These are phyloP conservation scores for Trypanosoma melophagium DNA, from an alignment of 208 protist genomes.

Conservation along the genomic window DNA sequence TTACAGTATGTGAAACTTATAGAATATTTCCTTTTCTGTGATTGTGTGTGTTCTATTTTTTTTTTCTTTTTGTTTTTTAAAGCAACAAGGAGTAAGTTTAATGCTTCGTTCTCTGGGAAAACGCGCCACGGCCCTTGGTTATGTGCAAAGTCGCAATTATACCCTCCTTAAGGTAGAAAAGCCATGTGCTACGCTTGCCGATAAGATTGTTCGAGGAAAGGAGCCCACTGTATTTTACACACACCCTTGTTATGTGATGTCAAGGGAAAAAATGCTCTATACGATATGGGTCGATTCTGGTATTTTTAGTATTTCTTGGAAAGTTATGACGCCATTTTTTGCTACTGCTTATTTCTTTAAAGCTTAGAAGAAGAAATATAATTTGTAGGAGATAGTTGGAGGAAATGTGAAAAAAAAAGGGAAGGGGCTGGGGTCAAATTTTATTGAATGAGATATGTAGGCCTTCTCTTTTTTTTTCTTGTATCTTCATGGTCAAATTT, in stretches of 20 bases:
- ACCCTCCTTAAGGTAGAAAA: slow-evolving; percentile 81
- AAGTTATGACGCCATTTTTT: slow-evolving; percentile 82
- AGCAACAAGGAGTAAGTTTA: slow-evolving; percentile 11
- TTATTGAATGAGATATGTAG: background rate
- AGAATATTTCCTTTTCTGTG: background rate
- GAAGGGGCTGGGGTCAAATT: background rate
- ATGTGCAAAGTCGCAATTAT: slow-evolving; percentile 41
- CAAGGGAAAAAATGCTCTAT: slow-evolving; percentile 88
- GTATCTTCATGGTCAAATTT: background rate
- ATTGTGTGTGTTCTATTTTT: slow-evolving; percentile 9
- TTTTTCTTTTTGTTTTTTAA: slow-evolving; percentile 18
- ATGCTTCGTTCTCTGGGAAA: slow-evolving; percentile 27
- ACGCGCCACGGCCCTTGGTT: slow-evolving; percentile 7
- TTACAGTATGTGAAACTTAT: too few relatives aligned
- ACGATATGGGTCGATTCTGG: slow-evolving; percentile 88
- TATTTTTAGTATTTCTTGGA: slow-evolving; percentile 65
- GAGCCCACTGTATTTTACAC: slow-evolving; percentile 64
- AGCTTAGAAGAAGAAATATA: slow-evolving; percentile 43
- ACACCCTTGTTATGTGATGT: slow-evolving; percentile 88
- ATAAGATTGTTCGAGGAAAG: slow-evolving; percentile 85
- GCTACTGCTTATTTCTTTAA: slow-evolving; percentile 85
- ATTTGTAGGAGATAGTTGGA: slow-evolving; percentile 13
- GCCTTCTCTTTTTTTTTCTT: slow-evolving; percentile 16
- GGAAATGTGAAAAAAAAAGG: slow-evolving; percentile 8
- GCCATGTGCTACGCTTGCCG: slow-evolving; percentile 70